phyloP scores from a whole-genome alignment of 2,329 filamentous ascomycete species.

The Colletotrichum sp. region DNA sequence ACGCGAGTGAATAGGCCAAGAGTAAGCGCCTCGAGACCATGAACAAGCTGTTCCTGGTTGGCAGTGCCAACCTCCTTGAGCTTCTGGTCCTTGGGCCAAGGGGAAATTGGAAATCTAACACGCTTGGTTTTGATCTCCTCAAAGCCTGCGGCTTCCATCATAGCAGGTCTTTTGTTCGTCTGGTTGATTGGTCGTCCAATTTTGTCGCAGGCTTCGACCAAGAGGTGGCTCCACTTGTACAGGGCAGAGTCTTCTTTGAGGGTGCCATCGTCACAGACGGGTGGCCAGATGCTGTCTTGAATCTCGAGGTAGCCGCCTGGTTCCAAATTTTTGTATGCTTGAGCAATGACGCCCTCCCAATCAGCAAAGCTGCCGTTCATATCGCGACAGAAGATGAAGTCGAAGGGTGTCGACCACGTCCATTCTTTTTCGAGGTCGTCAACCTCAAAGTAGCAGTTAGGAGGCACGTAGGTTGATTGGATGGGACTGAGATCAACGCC shows the following conservation, averaged over 20 bases:
- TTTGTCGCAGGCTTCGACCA: background rate
- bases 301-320: background rate
- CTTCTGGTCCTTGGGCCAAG: background rate
- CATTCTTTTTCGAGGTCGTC: slow-evolving; percentile 38
- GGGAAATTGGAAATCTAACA: background rate
- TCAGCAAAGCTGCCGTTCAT: slow-evolving; percentile 59
- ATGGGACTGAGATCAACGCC: background rate
- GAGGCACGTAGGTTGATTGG: slow-evolving; percentile 29
- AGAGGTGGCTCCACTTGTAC: background rate
- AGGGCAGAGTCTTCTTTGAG: background rate
- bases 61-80: background rate
- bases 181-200: background rate
- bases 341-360: slow-evolving; percentile 55
- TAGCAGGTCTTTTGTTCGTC: too few relatives aligned
- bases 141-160: background rate
- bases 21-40: background rate
- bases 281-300: background rate
- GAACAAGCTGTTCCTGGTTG: background rate
- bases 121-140: background rate
- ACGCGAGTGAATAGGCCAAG: background rate
- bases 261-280: background rate
- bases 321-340: slow-evolving; percentile 35
- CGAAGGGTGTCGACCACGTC: slow-evolving; percentile 46
- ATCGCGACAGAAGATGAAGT: slow-evolving; percentile 63
- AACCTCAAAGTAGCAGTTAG: slow-evolving; percentile 42